phyloP scores from a whole-genome alignment of 139 green algal species.

The Ettlia oleoabundans region DNA sequence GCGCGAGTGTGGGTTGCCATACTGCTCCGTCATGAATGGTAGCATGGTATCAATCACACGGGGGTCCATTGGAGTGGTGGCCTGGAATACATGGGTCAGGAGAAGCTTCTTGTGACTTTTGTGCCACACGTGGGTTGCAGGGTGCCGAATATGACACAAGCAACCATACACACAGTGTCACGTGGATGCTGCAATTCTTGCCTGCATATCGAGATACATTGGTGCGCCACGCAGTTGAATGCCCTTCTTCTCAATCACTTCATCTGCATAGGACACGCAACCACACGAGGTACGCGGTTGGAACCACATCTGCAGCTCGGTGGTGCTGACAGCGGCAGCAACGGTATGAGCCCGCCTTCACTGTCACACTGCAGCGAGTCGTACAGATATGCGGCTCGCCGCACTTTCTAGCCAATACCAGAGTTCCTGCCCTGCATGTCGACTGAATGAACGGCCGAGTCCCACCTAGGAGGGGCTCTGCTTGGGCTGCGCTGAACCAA shows the following conservation, averaged over 20 bases:
- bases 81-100: conserved; percentile 41
- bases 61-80: conserved; percentile 96
- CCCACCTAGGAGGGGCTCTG: background rate
- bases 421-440: too few species aligned
- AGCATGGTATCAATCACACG: conserved; percentile 97
- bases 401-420: too few species aligned
- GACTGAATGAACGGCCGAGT: background rate
- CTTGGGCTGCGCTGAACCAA: background rate
- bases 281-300: background rate
- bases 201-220: conserved; percentile 97
- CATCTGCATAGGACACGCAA: background rate
- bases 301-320: too few species aligned
- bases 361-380: background rate
- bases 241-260: conserved; percentile 91
- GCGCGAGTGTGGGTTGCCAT: conserved; percentile 97
- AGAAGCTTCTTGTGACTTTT: too few species aligned
- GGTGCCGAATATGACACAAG: too few species aligned
- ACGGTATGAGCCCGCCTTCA: background rate
- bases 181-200: background rate
- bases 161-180: too few species aligned
- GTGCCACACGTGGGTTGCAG: too few species aligned
- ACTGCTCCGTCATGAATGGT: conserved; percentile 93
- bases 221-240: conserved; percentile 85
- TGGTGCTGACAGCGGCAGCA: too few species aligned
- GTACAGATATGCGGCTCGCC: background rate